phyloP scores from a whole-genome alignment of 1,284 basidiomycete species.

The Cutaneotrichosporon sp. region DNA sequence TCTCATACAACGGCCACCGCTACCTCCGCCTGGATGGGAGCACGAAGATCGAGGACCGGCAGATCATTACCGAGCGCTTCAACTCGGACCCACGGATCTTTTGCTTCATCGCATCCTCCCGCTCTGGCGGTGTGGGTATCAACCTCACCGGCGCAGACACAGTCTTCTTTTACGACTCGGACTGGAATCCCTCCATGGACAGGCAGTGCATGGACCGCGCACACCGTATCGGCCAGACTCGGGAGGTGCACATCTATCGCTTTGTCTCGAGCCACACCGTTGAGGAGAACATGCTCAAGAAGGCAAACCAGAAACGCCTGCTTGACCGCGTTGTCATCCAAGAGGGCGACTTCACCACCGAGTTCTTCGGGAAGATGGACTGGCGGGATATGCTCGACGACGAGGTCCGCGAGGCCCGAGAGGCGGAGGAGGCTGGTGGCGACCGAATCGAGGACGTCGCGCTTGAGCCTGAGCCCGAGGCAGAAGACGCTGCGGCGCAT shows the following conservation, averaged over 20 bases:
- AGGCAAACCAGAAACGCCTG: constrained; percentile 91
- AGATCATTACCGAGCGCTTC: constrained; percentile 94
- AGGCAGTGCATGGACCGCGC: constrained; percentile 90
- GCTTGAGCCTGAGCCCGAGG: constrained; percentile 27
- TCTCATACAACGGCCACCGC: constrained; percentile 88
- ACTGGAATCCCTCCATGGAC: constrained; percentile 98
- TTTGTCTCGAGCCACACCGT: constrained; percentile 81
- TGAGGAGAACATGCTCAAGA: constrained; percentile 92
- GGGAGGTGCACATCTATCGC: constrained; percentile 94
- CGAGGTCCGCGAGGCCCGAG: constrained; percentile 27
- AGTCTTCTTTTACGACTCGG: constrained; percentile 86
- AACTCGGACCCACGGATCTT: constrained; percentile 86
- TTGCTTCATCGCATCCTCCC: constrained; percentile 87
- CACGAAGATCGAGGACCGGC: constrained; percentile 92
- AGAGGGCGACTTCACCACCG: constrained; percentile 74
- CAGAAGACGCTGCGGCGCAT: constrained; percentile 27
- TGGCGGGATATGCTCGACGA: constrained; percentile 77
- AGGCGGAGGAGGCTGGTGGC: constrained; percentile 49
- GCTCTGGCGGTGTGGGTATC: constrained; percentile 93
- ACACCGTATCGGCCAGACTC: constrained; percentile 79
- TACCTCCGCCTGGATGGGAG: constrained; percentile 90
- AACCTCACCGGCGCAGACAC: constrained; percentile 96
- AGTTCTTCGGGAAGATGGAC: constrained; percentile 57
- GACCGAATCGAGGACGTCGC: constrained; percentile 31
- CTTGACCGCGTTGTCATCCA: constrained; percentile 91